These are phyloP conservation scores for Bryum argenteum DNA, from an alignment of 225 moss, liverwort and hornwort species.

Conservation along the genomic window DNA sequence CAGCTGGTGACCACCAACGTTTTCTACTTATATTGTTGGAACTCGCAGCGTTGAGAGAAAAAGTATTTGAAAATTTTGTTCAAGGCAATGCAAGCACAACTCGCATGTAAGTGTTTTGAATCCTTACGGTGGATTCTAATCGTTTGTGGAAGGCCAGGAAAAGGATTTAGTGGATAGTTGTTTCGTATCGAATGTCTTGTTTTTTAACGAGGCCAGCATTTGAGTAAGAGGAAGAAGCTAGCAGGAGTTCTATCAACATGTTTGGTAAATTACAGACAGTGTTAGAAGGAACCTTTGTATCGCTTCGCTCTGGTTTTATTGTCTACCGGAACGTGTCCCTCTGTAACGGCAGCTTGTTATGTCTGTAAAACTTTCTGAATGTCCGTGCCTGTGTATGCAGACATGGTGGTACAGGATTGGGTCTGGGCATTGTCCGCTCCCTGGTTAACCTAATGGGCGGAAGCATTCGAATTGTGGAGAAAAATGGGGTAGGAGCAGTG, in stretches of 20 bases:
- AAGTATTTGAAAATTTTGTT: slow-evolving; percentile 76
- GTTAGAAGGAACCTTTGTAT: slow-evolving; percentile 8
- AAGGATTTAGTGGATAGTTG: background rate
- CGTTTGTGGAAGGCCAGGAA: background rate
- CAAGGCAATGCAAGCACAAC: slow-evolving; percentile 73
- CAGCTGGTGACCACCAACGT: background rate
- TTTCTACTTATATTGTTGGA: slow-evolving; percentile 4
- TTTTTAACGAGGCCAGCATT: background rate
- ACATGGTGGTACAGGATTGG: slow-evolving; percentile 74
- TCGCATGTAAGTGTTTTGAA: slow-evolving; percentile 59
- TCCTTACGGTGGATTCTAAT: background rate
- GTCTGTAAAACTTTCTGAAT: background rate
- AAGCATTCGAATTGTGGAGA: slow-evolving; percentile 56
- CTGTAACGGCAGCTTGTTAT: slow-evolving; percentile 13
- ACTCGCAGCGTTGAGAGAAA: slow-evolving; percentile 57
- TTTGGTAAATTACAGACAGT: background rate
- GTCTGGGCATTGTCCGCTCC: slow-evolving; percentile 67
- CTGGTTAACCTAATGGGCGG: slow-evolving; percentile 73
- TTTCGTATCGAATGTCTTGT: background rate
- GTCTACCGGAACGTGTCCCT: background rate
- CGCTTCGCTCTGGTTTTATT: background rate
- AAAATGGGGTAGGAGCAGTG: slow-evolving; percentile 53
- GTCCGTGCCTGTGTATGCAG: slow-evolving; percentile 39
- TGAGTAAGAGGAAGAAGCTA: slow-evolving; percentile 11
- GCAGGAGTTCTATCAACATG: background rate